phyloP scores from a whole-genome alignment of 2,329 filamentous ascomycete species.

The Calonectria leucothoes region DNA sequence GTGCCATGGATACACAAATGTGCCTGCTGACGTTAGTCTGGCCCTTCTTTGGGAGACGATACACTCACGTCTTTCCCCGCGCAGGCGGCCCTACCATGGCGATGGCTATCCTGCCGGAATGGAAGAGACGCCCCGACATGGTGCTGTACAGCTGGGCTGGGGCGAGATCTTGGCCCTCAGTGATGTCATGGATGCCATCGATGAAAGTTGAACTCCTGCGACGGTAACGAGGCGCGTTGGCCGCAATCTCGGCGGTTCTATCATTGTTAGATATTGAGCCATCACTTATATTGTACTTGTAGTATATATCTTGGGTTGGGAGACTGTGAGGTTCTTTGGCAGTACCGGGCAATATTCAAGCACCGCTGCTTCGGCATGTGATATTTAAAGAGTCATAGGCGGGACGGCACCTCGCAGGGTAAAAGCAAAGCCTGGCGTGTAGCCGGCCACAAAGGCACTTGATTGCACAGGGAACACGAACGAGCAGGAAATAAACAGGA shows the following conservation, averaged over 20 bases:
- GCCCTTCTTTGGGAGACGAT: not conserved
- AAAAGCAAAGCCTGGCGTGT: not conserved
- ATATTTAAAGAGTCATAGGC: not conserved
- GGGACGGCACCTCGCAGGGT: not conserved
- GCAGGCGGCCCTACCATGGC: conserved; percentile 96
- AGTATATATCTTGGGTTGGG: not conserved
- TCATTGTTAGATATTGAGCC: conserved; percentile 28
- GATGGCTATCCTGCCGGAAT: conserved; percentile 96
- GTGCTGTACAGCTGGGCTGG: conserved; percentile 98
- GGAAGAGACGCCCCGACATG: conserved; percentile 95
- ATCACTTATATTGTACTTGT: not conserved
- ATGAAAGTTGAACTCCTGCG: conserved; percentile 96
- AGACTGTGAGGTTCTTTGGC: not conserved
- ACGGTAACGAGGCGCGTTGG: conserved; percentile 88
- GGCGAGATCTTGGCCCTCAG: conserved; percentile 84
- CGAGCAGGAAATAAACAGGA: not conserved
- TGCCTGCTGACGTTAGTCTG: conserved; percentile 66
- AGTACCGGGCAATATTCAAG: not conserved
- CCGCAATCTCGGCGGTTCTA: conserved; percentile 91
- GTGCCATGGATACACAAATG: conserved; percentile 93
- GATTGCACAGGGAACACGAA: not conserved
- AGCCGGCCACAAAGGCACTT: not conserved
- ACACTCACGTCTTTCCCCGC: conserved; percentile 87
- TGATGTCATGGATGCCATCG: conserved; percentile 95
- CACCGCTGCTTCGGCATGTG: not conserved